Conservation (phyloP, 805 yeast species). For the Saccharomycopsis microspora region DNA sequence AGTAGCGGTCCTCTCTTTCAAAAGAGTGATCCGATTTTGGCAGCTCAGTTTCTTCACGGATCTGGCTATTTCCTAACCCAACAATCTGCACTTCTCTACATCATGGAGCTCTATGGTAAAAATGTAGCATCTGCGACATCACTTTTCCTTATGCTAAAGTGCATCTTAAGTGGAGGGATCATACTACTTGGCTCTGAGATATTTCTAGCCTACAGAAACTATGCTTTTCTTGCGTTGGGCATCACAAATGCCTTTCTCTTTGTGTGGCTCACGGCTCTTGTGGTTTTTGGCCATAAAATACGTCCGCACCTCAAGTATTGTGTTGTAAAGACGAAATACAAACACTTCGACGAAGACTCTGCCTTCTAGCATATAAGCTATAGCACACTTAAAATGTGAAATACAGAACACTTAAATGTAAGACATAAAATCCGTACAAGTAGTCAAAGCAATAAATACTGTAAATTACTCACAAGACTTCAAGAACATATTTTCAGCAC, state of each 20-base stretch:
- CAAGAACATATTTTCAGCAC: too few relatives aligned
- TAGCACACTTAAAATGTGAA: too few relatives aligned
- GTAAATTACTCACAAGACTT: too few relatives aligned
- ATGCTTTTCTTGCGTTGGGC: slow-evolving; percentile 10
- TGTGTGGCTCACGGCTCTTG: neutral
- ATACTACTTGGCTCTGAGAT: slow-evolving; percentile 7
- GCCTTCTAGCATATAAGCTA: too few relatives aligned
- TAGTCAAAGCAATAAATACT: too few relatives aligned
- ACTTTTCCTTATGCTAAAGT: slow-evolving; percentile 3
- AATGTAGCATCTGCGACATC: slow-evolving; percentile 11
- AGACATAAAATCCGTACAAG: too few relatives aligned
- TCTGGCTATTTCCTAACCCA: slow-evolving; percentile 11
- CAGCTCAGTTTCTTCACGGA: slow-evolving; percentile 10
- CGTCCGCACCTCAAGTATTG: slow-evolving; percentile 4
- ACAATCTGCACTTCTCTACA: slow-evolving; percentile 9
- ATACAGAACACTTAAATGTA: too few relatives aligned
- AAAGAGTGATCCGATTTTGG: neutral
- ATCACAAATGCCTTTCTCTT: slow-evolving; percentile 1
- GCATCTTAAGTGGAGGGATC: slow-evolving; percentile 7
- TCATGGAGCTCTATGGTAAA: slow-evolving; percentile 11
- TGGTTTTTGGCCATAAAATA: neutral
- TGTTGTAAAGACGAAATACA: slow-evolving; percentile 2
- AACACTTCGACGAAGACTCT: neutral
- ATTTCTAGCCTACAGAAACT: slow-evolving; percentile 1
- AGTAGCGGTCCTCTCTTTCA: neutral